Evolutionary conservation across 2,329 filamentous ascomycete species (phyloP), one percentile per base, ranked within the genome.

Genomic region (Talaromyces albobiverticillius): DNA sequence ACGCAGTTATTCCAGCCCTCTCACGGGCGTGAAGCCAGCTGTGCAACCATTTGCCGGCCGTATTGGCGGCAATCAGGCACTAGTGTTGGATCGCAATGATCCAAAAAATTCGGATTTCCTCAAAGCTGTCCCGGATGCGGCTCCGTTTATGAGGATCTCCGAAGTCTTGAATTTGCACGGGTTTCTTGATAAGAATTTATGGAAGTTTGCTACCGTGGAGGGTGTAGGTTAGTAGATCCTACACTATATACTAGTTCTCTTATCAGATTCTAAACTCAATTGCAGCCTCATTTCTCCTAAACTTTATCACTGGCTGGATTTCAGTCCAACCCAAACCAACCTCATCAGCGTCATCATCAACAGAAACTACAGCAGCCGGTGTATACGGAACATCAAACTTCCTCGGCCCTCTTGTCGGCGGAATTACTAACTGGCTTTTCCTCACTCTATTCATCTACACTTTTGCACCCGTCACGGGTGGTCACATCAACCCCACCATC

Each of bases 401-500:
- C 57, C 55, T 67, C 57, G 62, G 66, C 47, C 61, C 69, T 40
- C 52, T 68, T 40, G 59, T 74, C 54, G 70, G 66, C 14, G 69
- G 71, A 13, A 63, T 78, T 34, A 67, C 68, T 53, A 79, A 72
- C 55, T 62, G 68, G 10, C 57, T 75, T 20, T 59, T 78, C 45
- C 64, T 80, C 14, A 64, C 77, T 1, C 60, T 79, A 1, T 76
- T 81, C 60, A 79, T 82, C 45, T 80, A 76, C 58, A 74, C 73
- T 8, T 75, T 76, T 13, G 75, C 71, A 4, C 74, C 78, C 0
- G 74, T 76, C 0, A 77, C 75, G 3, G 79, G 80, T 36, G 79
- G 76, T 1, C 80, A 82, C 60, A 64, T 82, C 53, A 82, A 80
- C 58, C 79, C 79, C 1, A 66, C 76, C 29, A 80, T 83, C 56